phyloP scores from a whole-genome alignment of 164 flowering plant species.

The Kalanchoe fedtschenkoi region DNA sequence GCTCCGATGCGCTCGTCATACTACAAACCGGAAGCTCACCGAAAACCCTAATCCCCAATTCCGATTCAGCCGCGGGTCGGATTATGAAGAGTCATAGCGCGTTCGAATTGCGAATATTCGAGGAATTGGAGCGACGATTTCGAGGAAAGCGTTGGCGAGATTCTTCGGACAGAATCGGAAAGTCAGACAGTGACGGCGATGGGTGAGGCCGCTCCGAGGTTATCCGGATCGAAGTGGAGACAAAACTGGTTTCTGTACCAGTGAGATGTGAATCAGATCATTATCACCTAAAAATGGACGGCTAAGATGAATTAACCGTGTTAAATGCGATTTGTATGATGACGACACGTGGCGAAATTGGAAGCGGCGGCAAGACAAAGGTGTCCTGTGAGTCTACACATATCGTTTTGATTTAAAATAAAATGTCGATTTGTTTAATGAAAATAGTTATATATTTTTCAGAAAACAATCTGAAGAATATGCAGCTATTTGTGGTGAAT shows the following conservation, averaged over 20 bases:
- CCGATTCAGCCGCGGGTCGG: not conserved
- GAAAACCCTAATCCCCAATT: not conserved
- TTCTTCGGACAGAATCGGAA: not conserved
- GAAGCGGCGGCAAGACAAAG: no score
- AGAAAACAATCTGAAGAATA: no score
- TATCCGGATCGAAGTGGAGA: not conserved
- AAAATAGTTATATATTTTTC: no score
- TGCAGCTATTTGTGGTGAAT: no score
- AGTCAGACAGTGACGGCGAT: not conserved
- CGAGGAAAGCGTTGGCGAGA: not conserved
- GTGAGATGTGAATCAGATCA: not conserved
- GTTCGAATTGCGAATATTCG: not conserved
- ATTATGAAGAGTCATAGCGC: not conserved
- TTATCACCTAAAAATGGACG: no score
- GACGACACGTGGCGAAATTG: no score
- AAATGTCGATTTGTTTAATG: no score
- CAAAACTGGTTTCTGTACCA: not conserved
- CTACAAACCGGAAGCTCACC: constrained; percentile 9
- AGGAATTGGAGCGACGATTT: not conserved
- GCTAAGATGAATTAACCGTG: no score
- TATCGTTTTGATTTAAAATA: no score
- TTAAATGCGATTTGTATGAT: no score
- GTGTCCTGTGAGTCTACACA: no score
- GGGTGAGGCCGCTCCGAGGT: not conserved
- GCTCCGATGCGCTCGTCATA: constrained; percentile 66